Evolutionary conservation across 2,329 filamentous ascomycete species (phyloP), one percentile per base, ranked within the genome.

Genomic region (Xylariaceae sp.): DNA sequence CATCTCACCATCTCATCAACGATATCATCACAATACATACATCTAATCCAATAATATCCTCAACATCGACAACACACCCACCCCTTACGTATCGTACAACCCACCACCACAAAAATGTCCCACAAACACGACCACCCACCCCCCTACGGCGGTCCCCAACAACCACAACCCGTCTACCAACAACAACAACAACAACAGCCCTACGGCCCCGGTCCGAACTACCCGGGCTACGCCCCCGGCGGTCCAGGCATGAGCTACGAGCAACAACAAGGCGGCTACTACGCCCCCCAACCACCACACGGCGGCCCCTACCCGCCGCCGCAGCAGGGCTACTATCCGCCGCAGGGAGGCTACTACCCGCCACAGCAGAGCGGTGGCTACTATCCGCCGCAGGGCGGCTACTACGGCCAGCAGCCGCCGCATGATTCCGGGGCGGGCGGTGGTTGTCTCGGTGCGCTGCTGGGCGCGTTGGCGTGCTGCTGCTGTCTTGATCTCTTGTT

Each of bases 401-500:
- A 73, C 52, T 72, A 71, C 13, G 74, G 71, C 18, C 73, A 71
- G 42, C 73, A 74, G 44, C 42, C 64, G 64, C 6, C 60, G 56
- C 34, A 51, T 17, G 1, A 39, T 23, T 49, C 55, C 58, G 11
- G 53, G 51, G 17, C 61, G 57, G 13, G 60, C 11, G n/a, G 71
- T 62, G 71, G 74, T 11, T 74, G 73, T 56, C 65, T 82, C 48
- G 76, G 77, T 39, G 79, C 78, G 48, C 69, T 82, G 56, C 66
- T 83, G 13, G 82, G 79, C 13, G 75, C 75, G 63, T 68, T 82
- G 61, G 82, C 82, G 1, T 84, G 81, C 70, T 85, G 82, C 69
- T 85, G 82, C 72, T 85, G 82, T 68, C 69, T 85, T 67, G 82
- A 85, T 64, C 64, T 74, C 18, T 68, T 84, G n/a, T 83, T 83